Evolutionary conservation across 2,329 filamentous ascomycete species (phyloP), one percentile per base, ranked within the genome.

Genomic region (Elsinoe perseae): DNA sequence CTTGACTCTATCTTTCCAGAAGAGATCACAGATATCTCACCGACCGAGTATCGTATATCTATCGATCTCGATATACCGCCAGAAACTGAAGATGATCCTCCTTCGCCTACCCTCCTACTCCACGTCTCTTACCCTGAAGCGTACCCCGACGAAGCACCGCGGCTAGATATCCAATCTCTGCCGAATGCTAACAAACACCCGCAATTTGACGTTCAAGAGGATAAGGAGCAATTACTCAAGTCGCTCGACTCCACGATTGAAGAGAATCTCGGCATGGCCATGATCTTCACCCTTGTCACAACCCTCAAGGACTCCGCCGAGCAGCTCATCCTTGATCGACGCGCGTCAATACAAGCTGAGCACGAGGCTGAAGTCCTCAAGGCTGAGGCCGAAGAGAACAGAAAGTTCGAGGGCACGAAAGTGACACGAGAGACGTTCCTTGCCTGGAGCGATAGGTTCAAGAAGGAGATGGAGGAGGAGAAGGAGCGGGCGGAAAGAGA

Each of bases 1-100:
- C 89, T 98, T 69, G 89, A 95, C 68, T 96, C 92, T 59, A 98
- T 98, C 68, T 98, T 97, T 64, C 90, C 93, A 1, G 92, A 98
- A 59, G 93, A 98, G 75, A 95, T 98, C 64, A 92, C 85, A 93
- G 93, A 96, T 70, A 83, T 96, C 66, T 93, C 89, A 64, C 89
- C 95, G 56, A 88, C 83, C 57, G 87, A 95, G 70, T 97, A 87
- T 75, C 86, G 87, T 68, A 85, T 98, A 76, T 82, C 84, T 54
- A 85, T 97, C 68, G 77, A 80, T n/a, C 81, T 98, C 57, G 93
- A 98, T 62, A 79, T 89, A 25, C 81, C 78, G 12, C 80, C 82
- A 57, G 81, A 84, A 61, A 81, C 84, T 23, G 68, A 67, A 60
- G 77, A 80, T 25, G 82, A 89, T 60, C 78, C 82, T 14, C n/a